phyloP scores from a whole-genome alignment of 169 alveolate species.

The Perkinsus marinus region DNA sequence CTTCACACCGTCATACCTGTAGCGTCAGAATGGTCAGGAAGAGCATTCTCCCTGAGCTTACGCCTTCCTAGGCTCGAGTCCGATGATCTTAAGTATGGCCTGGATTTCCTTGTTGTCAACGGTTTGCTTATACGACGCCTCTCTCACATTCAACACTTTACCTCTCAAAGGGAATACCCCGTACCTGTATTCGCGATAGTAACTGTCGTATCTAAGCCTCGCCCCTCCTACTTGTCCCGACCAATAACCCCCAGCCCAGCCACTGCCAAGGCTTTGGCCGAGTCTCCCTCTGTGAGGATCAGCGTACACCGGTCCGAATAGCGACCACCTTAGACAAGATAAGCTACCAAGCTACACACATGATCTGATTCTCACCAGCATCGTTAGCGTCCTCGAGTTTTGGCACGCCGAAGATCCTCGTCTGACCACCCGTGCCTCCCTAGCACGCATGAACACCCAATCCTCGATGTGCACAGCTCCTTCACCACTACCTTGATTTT shows the following conservation, averaged over 20 bases:
- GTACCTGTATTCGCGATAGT: constrained; percentile 1
- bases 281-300: constrained; percentile 99
- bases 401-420: constrained; percentile 79
- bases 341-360: constrained; percentile 5
- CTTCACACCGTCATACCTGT: constrained; percentile 46
- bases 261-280: constrained; percentile 96
- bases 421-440: constrained; percentile 7
- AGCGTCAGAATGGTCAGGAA: constrained; percentile 10
- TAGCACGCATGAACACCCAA: not conserved
- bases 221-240: constrained; percentile 64
- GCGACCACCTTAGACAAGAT: not conserved
- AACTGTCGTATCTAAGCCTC: not conserved
- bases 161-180: constrained; percentile 99
- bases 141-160: constrained; percentile 96
- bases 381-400: constrained; percentile 98
- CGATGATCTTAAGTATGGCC: constrained; percentile 84
- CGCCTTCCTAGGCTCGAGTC: constrained; percentile 61
- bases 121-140: constrained; percentile 83
- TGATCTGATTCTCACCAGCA: constrained; percentile 79
- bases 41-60: not conserved
- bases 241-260: constrained; percentile 98
- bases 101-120: constrained; percentile 91
- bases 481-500: not conserved
- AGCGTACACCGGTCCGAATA: constrained; percentile 82
- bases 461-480: not conserved